Base-by-base conservation (phyloP, 306 rosid species). In the Herpetospermum pedunculosum region DNA sequence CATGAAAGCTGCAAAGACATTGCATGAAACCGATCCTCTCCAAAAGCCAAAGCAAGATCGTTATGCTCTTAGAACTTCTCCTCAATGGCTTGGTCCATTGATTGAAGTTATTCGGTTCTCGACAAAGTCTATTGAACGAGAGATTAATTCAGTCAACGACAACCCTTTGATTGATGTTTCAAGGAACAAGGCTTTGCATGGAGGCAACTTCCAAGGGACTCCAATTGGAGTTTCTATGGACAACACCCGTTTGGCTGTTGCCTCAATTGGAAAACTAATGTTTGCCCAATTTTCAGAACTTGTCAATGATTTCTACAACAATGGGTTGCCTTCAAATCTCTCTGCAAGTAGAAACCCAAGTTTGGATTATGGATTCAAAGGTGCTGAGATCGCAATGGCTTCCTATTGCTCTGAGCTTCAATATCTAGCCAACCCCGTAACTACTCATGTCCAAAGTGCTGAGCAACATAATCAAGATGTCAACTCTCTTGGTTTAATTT, bases 141-240 rank as follows among this genome's bases (percentile, higher is more conserved):
- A 92, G 86, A 86, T 92, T 2, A 92, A 92, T 77, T 92, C 98
- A 0, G 98, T 92, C 2, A 92, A 92, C 2, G 98, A 92, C 48
- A 92, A 92, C 77, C 98, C 98, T 38, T 64, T 93, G 83, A 93
- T 93, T 40, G 98, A 93, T 76, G 98, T 93, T 8, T 93, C 98
- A 0, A 90, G 98, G 68, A 90, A 93, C 83, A 87, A 84, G 87
- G 98, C 98, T 16, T 16, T 93, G 12, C 97, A 90, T 67, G 98
- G 98, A 30, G 98, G 98, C 18, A 93, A 93, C 76, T 93, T 93
- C 75, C 98, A 93, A 37, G 98, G 98, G 25, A 93, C 98, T 0
- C 98, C 98, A 0, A 93, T 93, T 30, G 98, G 98, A 15, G 98
- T 93, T 1, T 93, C 98, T 2, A 93, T 93, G 98, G 98, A 93